These are phyloP conservation scores for Alternaria triticimaculans DNA, from an alignment of 2,329 filamentous ascomycete genomes.

Conservation along the genomic window DNA sequence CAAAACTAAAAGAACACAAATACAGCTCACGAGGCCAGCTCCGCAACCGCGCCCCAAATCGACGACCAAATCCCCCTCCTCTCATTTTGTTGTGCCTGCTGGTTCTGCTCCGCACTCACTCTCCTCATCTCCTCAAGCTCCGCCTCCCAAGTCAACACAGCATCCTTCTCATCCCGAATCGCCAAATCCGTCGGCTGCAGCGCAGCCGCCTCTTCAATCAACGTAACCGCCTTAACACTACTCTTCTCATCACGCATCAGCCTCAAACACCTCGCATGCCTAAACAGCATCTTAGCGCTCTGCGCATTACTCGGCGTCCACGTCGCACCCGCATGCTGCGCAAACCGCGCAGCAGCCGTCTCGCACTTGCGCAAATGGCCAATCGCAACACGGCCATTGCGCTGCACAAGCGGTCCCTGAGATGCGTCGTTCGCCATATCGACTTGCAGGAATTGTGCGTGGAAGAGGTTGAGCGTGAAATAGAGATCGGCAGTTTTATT, in stretches of 20 bases:
- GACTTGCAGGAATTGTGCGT: conserved; percentile 31
- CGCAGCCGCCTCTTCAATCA: conserved; percentile 26
- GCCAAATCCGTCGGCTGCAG: conserved; percentile 27
- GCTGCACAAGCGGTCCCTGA: not conserved
- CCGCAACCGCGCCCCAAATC: not conserved
- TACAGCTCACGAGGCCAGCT: conserved; percentile 13
- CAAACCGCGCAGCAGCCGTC: conserved; percentile 28
- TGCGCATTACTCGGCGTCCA: conserved; percentile 34
- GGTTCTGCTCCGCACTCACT: not conserved
- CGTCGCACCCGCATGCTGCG: conserved; percentile 32
- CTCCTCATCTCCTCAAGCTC: conserved; percentile 16
- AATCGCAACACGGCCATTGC: conserved; percentile 23
- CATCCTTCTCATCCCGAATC: conserved; percentile 29
- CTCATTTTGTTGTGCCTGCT: not conserved
- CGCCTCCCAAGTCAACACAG: conserved; percentile 23
- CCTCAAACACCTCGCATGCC: conserved; percentile 29
- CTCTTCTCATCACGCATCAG: conserved; percentile 17
- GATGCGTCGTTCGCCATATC: conserved; percentile 25
- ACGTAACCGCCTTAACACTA: conserved; percentile 18
- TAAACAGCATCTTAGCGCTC: conserved; percentile 32
- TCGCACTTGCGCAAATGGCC: conserved; percentile 31
- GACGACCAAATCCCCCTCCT: not conserved
- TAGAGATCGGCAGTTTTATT: conserved; percentile 32
- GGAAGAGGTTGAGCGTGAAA: conserved; percentile 34
- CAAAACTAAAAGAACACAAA: not conserved